phyloP scores from a whole-genome alignment of 176 grass and related monocot genomes.

The Oryza meyeriana region DNA sequence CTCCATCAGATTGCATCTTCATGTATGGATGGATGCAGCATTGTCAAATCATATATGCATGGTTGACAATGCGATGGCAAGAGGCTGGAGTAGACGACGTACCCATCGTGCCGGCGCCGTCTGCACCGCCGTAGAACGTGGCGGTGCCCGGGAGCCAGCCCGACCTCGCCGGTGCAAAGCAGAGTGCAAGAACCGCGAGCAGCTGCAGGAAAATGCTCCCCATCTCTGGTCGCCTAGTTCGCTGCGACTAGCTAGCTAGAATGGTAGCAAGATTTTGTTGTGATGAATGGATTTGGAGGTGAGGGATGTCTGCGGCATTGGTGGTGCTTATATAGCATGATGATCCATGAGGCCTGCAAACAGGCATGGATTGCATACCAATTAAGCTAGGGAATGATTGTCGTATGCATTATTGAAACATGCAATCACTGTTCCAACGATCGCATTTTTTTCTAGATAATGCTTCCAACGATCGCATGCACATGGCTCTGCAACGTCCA shows the following conservation, averaged over 20 bases:
- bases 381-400: neutral
- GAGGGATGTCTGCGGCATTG: neutral
- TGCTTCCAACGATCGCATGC: slow-evolving; percentile 17
- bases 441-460: too few relatives aligned
- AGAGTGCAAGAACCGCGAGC: neutral
- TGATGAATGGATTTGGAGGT: neutral
- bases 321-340: slow-evolving; percentile 16
- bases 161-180: neutral
- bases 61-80: neutral
- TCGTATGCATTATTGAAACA: neutral
- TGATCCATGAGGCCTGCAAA: neutral
- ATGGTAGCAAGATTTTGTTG: neutral
- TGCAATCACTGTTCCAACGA: neutral
- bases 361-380: neutral
- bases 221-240: neutral
- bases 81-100: neutral
- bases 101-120: slow-evolving; percentile 56
- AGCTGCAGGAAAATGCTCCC: neutral
- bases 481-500: slow-evolving; percentile 9
- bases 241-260: neutral
- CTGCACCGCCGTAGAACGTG: slow-evolving; percentile 54
- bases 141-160: slow-evolving; percentile 25
- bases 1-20: neutral
- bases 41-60: neutral
- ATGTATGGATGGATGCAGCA: neutral